Evolutionary conservation across 225 moss, liverwort and hornwort species (phyloP).

Genomic region (Straminergon stramineum): DNA sequence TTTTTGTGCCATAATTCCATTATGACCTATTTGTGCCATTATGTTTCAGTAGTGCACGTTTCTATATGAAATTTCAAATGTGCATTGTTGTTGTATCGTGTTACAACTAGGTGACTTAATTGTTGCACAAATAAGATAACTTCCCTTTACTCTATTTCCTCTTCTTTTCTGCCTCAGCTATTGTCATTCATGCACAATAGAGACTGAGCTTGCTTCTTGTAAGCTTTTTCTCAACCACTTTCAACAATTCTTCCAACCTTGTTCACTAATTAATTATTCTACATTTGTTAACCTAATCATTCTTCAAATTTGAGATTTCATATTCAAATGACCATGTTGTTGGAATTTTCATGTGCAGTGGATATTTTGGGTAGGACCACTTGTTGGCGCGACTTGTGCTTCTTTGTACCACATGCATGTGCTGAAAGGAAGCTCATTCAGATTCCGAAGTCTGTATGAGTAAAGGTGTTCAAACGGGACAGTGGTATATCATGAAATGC

Average conservation of each 20-base stretch:
- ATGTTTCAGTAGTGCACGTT: neutral
- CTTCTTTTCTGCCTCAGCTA: neutral
- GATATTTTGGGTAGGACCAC: constrained; percentile 80
- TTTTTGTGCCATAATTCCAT: neutral
- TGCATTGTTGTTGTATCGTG: rapidly evolving
- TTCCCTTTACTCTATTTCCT: neutral
- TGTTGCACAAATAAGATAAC: neutral
- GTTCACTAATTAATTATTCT: too few species aligned
- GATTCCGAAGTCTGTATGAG: constrained; percentile 7
- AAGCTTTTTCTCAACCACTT: neutral
- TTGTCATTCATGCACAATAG: neutral
- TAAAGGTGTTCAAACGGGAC: neutral
- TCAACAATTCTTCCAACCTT: neutral
- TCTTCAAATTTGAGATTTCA: too few species aligned
- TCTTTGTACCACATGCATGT: constrained; percentile 38
- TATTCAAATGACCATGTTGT: neutral
- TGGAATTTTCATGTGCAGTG: constrained; percentile 32
- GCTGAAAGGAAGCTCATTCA: constrained; percentile 29
- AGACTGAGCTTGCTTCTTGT: neutral
- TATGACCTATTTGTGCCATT: neutral
- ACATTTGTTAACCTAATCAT: neutral
- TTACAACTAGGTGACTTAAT: neutral
- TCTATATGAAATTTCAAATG: neutral
- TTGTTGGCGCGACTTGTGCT: constrained; percentile 36
- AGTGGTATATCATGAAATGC: neutral